Evolutionary conservation across 2,329 filamentous ascomycete genomes (phyloP), one percentile per base, ranked within the genome.

Genomic region (Colletotrichum nymphaeae): DNA sequence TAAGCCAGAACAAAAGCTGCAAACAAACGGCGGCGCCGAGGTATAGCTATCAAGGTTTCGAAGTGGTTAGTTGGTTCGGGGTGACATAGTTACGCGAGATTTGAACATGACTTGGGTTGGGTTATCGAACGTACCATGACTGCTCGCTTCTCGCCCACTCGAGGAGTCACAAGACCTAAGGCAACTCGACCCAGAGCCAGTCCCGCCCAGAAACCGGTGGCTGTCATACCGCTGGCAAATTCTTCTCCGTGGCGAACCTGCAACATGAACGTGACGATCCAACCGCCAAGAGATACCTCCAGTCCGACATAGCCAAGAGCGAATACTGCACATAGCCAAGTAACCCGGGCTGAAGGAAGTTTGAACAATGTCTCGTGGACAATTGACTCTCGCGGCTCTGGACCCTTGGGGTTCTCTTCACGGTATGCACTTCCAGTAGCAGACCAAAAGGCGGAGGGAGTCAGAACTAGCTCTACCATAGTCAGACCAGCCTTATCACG

Each of bases 201-300:
- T 0, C 94, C 95, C 52, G 94, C 88, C 95, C 94, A 97, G 83
- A 95, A 97, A 0, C 93, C 92, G 0, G 93, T 96, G 0, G 91
- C 92, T 0, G 90, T 91, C 84, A 97, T 90, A 2, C 94, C 94
- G 52, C 92, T 92, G 1, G 91, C 88, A 78, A 96, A 96, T 0
- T 90, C 84, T 22, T 86, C 88, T 4, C 91, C 93, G 42, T 92
- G 81, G 7, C 95, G 90, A 26, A 94, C 91, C 24, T 89, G 86
- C 19, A 95, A 90, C 94, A 97, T 97, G 80, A 97, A 97, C 0
- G 92, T 92, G 62, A 94, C 92, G 74, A 97, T 92, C 94, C 94
- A 96, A 11, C 94, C 84, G 6, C 93, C 92, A 1, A 95, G 84
- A 0, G 90, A 91, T 70, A 94, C 93, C 82, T 97, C 94, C 6